These are phyloP conservation scores for Sequoiadendron giganteum DNA, from an alignment of 75 land plant genomes.

Conservation along the genomic window DNA sequence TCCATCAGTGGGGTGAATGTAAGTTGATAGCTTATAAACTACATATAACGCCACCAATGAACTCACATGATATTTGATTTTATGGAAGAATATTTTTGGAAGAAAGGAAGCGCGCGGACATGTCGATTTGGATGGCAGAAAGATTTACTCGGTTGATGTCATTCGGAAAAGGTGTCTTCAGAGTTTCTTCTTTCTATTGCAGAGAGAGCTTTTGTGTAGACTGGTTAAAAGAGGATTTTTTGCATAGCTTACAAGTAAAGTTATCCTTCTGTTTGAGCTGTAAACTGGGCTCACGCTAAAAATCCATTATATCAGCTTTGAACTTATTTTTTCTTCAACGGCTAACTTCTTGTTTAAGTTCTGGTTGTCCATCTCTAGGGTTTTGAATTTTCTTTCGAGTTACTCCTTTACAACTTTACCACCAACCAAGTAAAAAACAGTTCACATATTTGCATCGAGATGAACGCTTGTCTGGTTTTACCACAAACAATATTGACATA, in stretches of 20 bases:
- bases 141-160: no score
- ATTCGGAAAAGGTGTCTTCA: background rate
- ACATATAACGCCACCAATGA: no score
- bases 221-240: conserved; percentile 10
- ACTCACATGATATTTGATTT: no score
- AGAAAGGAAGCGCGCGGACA: no score
- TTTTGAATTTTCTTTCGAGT: conserved; percentile 49
- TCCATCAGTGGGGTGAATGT: no score
- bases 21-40: no score
- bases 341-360: conserved; percentile 13
- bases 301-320: conserved; percentile 19
- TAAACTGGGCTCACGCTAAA: conserved; percentile 38
- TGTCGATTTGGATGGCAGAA: no score
- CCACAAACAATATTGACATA: no score
- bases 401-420: conserved; percentile 36
- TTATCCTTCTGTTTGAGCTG: conserved; percentile 72
- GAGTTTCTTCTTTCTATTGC: background rate
- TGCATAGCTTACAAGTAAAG: conserved; percentile 51
- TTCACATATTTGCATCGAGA: no score
- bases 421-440: background rate
- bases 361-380: conserved; percentile 48
- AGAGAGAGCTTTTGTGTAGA: background rate
- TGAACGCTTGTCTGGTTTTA: no score
- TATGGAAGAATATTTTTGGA: no score
- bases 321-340: conserved; percentile 47